phyloP scores from a whole-genome alignment of 1,284 basidiomycete genomes.

The Termitomyces sp. region DNA sequence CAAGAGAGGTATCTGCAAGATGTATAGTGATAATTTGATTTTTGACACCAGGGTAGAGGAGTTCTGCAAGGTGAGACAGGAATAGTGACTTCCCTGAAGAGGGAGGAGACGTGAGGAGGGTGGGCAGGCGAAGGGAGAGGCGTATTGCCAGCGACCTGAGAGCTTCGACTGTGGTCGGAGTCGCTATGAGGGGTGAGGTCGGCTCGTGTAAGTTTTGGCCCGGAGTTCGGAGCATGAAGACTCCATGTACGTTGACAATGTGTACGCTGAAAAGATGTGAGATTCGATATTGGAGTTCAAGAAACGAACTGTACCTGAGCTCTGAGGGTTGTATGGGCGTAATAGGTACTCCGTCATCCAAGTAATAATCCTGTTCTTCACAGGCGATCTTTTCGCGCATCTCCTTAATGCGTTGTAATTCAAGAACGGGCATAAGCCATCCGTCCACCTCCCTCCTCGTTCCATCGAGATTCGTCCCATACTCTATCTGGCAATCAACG shows the following conservation, averaged over 20 bases:
- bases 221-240: slow-evolving; percentile 51
- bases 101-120: slow-evolving; percentile 81
- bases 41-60: slow-evolving; percentile 52
- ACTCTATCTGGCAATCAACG: slow-evolving; percentile 55
- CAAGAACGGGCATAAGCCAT: slow-evolving; percentile 73
- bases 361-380: slow-evolving; percentile 44
- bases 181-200: slow-evolving; percentile 54
- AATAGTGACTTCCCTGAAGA: slow-evolving; percentile 90
- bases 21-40: slow-evolving; percentile 80
- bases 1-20: slow-evolving; percentile 91
- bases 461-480: slow-evolving; percentile 17
- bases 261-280: slow-evolving; percentile 40
- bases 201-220: slow-evolving; percentile 13
- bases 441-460: slow-evolving; percentile 49
- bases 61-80: slow-evolving; percentile 69
- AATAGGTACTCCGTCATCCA: slow-evolving; percentile 28
- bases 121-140: slow-evolving; percentile 68
- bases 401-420: slow-evolving; percentile 56
- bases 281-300: slow-evolving; percentile 14
- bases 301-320: slow-evolving; percentile 42
- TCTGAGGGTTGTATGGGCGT: slow-evolving; percentile 39
- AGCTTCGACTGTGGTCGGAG: slow-evolving; percentile 55
- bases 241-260: slow-evolving; percentile 57
- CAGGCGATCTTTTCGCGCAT: slow-evolving; percentile 45
- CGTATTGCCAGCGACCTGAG: slow-evolving; percentile 65